Evolutionary conservation across 1,139 yeast species (phyloP), one percentile per base, ranked within the genome.

Genomic region (Hemisphaericaspora xylofermentans): DNA sequence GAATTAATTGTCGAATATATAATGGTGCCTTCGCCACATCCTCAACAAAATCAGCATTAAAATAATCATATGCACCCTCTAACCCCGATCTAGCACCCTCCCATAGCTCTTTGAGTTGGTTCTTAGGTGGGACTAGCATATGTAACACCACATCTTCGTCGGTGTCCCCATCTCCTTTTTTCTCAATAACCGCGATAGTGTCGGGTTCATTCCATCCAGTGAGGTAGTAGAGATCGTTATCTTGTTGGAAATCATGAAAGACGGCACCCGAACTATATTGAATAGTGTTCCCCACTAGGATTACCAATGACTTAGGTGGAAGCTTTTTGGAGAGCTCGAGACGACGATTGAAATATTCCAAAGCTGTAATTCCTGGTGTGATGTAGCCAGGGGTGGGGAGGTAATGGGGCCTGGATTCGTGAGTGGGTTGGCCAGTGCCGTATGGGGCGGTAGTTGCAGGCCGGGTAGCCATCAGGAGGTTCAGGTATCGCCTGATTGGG

Each of bases 191-290:
- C 43, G 84, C 79, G 24, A 88, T 84, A 0, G 95, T 80, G 48
- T 86, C 84, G 2, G 98, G 97, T 58, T 93, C 98, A 45, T 87
- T 73, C 86, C 96, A 91, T 7, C 98, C 98, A 1, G 95, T 84
- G 48, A 93, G 61, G 60, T 93, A 93, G 61, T 66, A 89, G 27
- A 94, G 69, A 59, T 93, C 91, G 42, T 88, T 94, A 54, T 89
- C 85, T 62, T 93, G 99, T 55, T 91, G 95, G 58, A 94, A 94
- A 40, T 84, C 86, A 57, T 89, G 81, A 54, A 93, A 93, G 1
- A 93, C 98, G 10, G 93, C 80, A 1, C 96, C 96, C 0, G 96
- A 82, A 12, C 95, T 88, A 61, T 71, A 88, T 57, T 88, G 84
- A 7, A 84, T 71, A 30, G 76, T 71, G 53, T 80, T 78, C 0